Evolutionary conservation across 129 eudicot species (phyloP).

Genomic region (Artemisia argyi): DNA sequence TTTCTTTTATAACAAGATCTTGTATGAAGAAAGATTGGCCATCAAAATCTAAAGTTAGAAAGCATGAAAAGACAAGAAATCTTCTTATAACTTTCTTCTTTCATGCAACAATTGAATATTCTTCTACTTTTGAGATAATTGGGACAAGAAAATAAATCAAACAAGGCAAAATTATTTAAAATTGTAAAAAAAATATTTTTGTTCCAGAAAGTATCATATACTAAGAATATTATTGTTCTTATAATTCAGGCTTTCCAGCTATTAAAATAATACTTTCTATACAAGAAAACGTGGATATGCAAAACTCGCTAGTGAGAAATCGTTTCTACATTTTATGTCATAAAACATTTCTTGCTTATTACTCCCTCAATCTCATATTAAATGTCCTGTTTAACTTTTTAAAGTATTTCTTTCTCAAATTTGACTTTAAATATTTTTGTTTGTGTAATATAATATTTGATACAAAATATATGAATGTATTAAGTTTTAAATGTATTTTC

Average conservation of each 20-base stretch:
- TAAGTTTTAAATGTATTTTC: too few relatives aligned
- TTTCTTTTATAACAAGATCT: slow-evolving; percentile 38
- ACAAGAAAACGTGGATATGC: slow-evolving; percentile 20
- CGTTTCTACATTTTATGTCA: neutral
- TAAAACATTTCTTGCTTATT: too few relatives aligned
- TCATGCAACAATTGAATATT: slow-evolving; percentile 40
- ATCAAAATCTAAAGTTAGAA: slow-evolving; percentile 40
- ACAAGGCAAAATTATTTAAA: neutral
- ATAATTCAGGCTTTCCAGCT: slow-evolving; percentile 42
- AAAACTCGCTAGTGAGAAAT: neutral
- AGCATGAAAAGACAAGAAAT: slow-evolving; percentile 35
- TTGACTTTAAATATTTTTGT: too few relatives aligned
- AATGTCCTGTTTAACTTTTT: too few relatives aligned
- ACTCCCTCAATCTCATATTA: too few relatives aligned
- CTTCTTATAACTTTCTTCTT: slow-evolving; percentile 41
- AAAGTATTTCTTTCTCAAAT: too few relatives aligned
- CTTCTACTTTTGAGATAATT: slow-evolving; percentile 21
- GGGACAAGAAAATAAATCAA: slow-evolving; percentile 25
- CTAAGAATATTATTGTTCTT: slow-evolving; percentile 39
- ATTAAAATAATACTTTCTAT: slow-evolving; percentile 23
- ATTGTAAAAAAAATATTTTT: slow-evolving; percentile 2
- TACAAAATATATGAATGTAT: too few relatives aligned
- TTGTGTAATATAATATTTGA: too few relatives aligned
- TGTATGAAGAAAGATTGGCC: slow-evolving; percentile 45
- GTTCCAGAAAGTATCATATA: slow-evolving; percentile 34